A percentile compares a stretch with the other conserved stretches of the same genome.
phyloP scores from a whole-genome alignment of 768 basidiomycete species.

The Thelephora ganbajun region DNA sequence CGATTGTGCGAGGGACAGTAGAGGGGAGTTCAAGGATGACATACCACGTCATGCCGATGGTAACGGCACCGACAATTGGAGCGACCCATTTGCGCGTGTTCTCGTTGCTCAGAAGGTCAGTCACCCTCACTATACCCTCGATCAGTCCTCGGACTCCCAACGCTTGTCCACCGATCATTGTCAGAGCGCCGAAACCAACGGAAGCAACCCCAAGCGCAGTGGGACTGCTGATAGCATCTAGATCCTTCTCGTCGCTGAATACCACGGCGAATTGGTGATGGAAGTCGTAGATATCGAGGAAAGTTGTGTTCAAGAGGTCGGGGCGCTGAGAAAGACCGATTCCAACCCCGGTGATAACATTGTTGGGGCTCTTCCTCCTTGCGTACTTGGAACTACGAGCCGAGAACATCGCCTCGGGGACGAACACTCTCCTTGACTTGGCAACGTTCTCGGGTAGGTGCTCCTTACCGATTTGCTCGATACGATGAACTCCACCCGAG shows the following conservation, averaged over 20 bases:
- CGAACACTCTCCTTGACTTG: conserved; percentile 71
- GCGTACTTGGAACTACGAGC: conserved; percentile 22
- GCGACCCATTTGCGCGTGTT: conserved; percentile 74
- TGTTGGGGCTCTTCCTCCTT: conserved; percentile 24
- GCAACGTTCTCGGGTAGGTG: conserved; percentile 76
- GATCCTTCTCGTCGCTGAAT: conserved; percentile 43
- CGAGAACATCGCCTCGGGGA: conserved; percentile 97
- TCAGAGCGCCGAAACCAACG: conserved; percentile 73
- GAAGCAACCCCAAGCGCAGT: conserved; percentile 63
- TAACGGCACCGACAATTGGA: conserved; percentile 67
- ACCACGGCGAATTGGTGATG: conserved; percentile 65
- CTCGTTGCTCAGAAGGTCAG: conserved; percentile 73
- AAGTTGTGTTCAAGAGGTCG: conserved; percentile 66
- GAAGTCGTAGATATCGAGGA: conserved; percentile 79
- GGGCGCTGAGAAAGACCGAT: conserved; percentile 66
- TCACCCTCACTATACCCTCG: conserved; percentile 62
- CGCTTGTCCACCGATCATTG: conserved; percentile 78
- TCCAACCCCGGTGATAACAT: conserved; percentile 70
- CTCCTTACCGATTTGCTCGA: conserved; percentile 56
- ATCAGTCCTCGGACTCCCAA: conserved; percentile 64
- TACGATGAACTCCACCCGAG: conserved; percentile 45
- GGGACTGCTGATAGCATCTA: conserved; percentile 29
- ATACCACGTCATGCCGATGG: conserved; percentile 65
- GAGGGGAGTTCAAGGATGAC: conserved; percentile 77
- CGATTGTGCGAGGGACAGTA: conserved; percentile 82